Evolutionary conservation across 352 stramenopile genomes (phyloP), one percentile per base, ranked within the genome.

Genomic region (Globisporangium nagaii): DNA sequence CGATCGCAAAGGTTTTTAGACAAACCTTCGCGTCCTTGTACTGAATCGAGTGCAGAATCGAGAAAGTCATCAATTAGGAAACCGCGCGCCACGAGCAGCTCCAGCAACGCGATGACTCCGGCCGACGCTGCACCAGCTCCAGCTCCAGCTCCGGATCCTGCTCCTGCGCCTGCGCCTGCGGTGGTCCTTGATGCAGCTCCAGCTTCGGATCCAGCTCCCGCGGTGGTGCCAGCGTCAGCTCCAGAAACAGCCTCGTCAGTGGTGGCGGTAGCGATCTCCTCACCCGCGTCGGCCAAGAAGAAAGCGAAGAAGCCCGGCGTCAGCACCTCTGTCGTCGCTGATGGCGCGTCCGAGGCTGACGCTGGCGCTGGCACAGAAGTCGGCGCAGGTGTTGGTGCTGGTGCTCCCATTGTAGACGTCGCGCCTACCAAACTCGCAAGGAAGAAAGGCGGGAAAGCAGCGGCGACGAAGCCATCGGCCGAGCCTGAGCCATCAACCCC

Each of bases 41-140:
- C 30, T 53, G 30, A 41, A 42, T 53, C 46, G 31, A 53, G 46
- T 53, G 41, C 31, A 42, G 32, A 42, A 36, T 39, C 20, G 17
- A 19, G 31, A 53, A 41, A 13, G 10, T 43, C 47, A 43, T 31
- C n/a, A 39, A 41, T 53, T 43, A 43, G 47, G 20, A 44, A 30
- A 12, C n/a, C 42, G 42, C 25, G 42, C 13, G 24, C 22, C 34
- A 45, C 39, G 8, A 22, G 19, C 40, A 27, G 45, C 45, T 52
- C 28, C 9, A 45, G 41, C 41, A 28, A 34, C 4, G 2, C 15
- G 24, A 5, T 27, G 20, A 13, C n/a, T 27, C 20, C 19, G 25
- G 39, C 10, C 17, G 28, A 20, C 8, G 19, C 19, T 32, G 22
- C 11, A 5, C 7, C 32, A 19, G 31, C 9, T 15, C 6, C 10